These are phyloP conservation scores for Phaeoacremonium minimum DNA, from an alignment of 2,329 filamentous ascomycete species.

Conservation along the genomic window DNA sequence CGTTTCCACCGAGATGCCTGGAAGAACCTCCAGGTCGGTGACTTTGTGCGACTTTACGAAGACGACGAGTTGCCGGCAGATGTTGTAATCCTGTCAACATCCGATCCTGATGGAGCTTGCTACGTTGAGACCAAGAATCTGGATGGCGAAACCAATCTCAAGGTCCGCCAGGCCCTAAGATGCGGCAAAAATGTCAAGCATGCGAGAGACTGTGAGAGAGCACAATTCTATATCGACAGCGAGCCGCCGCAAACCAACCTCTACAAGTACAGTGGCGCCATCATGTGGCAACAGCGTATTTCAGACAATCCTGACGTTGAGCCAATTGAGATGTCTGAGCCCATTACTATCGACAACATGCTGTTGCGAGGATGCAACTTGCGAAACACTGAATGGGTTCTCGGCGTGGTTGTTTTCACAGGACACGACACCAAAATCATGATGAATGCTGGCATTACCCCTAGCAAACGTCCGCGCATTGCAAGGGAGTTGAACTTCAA, in stretches of 20 bases:
- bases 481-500: slow-evolving; percentile 95
- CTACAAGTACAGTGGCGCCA: slow-evolving; percentile 88
- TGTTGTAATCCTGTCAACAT: slow-evolving; percentile 86
- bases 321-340: slow-evolving; percentile 78
- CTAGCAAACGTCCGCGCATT: slow-evolving; percentile 87
- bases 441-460: slow-evolving; percentile 95
- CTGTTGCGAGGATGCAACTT: slow-evolving; percentile 90
- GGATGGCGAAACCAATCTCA: slow-evolving; percentile 96
- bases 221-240: slow-evolving; percentile 84
- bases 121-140: slow-evolving; percentile 98
- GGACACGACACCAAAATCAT: slow-evolving; percentile 98
- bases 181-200: slow-evolving; percentile 80
- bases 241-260: slow-evolving; percentile 90
- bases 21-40: slow-evolving; percentile 93
- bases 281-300: slow-evolving; percentile 78
- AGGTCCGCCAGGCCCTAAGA: slow-evolving; percentile 86
- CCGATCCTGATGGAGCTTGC: slow-evolving; percentile 88
- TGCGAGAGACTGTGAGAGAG: slow-evolving; percentile 85
- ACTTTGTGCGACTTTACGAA: slow-evolving; percentile 95
- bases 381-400: slow-evolving; percentile 92
- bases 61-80: slow-evolving; percentile 94
- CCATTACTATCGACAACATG: slow-evolving; percentile 91
- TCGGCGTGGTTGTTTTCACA: slow-evolving; percentile 91
- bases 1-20: slow-evolving; percentile 90
- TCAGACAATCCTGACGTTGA: slow-evolving; percentile 57